These are phyloP conservation scores for Jamesozyma hellenica DNA, from an alignment of 805 yeast species.

Conservation along the genomic window DNA sequence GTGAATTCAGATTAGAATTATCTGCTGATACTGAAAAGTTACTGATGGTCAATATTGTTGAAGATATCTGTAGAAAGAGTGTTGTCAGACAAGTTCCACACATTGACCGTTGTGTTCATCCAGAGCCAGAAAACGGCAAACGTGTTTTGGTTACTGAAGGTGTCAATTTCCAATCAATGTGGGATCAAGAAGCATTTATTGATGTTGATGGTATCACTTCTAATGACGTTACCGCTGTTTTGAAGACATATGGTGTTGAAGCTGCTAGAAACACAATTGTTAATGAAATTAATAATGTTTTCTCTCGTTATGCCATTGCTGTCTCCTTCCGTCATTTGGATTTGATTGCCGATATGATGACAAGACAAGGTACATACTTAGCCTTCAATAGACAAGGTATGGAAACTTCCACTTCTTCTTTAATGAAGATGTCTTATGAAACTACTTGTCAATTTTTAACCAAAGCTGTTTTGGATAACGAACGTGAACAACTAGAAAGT, in stretches of 20 bases:
- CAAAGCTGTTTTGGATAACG: conserved; percentile 89
- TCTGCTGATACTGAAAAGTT: conserved; percentile 82
- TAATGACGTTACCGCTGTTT: conserved; percentile 85
- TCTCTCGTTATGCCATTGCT: conserved; percentile 89
- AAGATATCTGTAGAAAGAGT: conserved; percentile 77
- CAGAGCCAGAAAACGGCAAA: conserved; percentile 57
- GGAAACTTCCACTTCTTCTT: conserved; percentile 87
- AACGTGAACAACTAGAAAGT: conserved; percentile 73
- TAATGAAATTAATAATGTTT: conserved; percentile 88
- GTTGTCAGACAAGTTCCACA: conserved; percentile 87
- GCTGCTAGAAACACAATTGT: conserved; percentile 98
- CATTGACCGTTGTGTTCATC: conserved; percentile 89
- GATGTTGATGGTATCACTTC: conserved; percentile 84
- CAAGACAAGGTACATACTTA: conserved; percentile 92
- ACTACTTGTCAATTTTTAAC: conserved; percentile 96
- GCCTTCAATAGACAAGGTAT: conserved; percentile 98
- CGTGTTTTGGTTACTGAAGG: conserved; percentile 91
- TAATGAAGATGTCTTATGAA: conserved; percentile 98
- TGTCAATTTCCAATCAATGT: conserved; percentile 93
- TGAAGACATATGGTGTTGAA: conserved; percentile 92
- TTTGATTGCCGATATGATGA: conserved; percentile 97
- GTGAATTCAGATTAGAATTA: conserved; percentile 77
- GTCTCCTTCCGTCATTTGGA: conserved; percentile 92
- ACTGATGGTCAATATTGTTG: conserved; percentile 94
- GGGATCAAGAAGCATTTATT: conserved; percentile 92